phyloP scores from a whole-genome alignment of 1,284 basidiomycete species.

The Sporisorium reilianum region DNA sequence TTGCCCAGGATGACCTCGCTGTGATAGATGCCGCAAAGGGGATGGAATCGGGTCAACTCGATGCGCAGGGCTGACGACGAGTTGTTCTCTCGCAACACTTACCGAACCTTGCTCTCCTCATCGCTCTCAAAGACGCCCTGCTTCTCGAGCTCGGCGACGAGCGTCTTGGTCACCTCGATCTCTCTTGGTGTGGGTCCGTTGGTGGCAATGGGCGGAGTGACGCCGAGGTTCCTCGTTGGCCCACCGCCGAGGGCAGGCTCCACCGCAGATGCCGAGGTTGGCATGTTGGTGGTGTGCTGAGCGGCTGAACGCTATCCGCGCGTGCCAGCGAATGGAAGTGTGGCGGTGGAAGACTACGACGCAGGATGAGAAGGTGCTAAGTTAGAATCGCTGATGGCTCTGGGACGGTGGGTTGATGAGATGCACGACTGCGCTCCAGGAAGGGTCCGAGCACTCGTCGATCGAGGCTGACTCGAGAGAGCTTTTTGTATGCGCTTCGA shows the following conservation, averaged over 20 bases:
- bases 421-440: not conserved
- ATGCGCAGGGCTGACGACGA: not conserved
- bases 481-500: not conserved
- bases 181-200: conserved; percentile 65
- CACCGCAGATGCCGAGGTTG: conserved; percentile 46
- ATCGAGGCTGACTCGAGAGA: not conserved
- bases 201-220: conserved; percentile 87
- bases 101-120: conserved; percentile 90
- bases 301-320: conserved; percentile 12
- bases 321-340: not conserved
- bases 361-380: not conserved
- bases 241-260: conserved; percentile 53
- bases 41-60: not conserved
- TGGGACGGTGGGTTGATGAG: not conserved
- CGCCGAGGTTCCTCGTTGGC: conserved; percentile 67
- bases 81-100: conserved; percentile 71
- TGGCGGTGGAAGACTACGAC: not conserved
- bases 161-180: conserved; percentile 77
- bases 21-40: conserved; percentile 1
- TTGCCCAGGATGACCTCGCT: conserved; percentile 94
- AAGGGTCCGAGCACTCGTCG: not conserved
- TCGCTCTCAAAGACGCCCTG: conserved; percentile 91
- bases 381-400: not conserved
- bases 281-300: conserved; percentile 21
- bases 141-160: conserved; percentile 87